A percentile compares a stretch with the other conserved stretches of the same genome.
Evolutionary conservation across 164 flowering plant species (phyloP).

Genomic region (Paratinospora sagittata): DNA sequence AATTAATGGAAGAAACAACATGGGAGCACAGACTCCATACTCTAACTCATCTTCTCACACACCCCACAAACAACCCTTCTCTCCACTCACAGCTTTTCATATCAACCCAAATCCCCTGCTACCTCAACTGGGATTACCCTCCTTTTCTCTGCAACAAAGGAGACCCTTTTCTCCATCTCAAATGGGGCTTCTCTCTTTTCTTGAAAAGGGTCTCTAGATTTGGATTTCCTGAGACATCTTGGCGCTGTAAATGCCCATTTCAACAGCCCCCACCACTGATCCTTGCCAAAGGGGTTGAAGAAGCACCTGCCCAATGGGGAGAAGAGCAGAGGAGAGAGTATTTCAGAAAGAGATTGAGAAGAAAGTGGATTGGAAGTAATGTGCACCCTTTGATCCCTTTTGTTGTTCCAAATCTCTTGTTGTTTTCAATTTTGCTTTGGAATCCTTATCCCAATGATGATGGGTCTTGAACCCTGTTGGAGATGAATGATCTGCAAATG

Average conservation of each 20-base stretch:
- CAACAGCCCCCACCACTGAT: constrained; percentile 77
- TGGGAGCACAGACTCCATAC: constrained; percentile 65
- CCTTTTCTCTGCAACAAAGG: constrained; percentile 57
- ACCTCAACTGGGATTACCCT: constrained; percentile 78
- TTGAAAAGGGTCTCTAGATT: constrained; percentile 48
- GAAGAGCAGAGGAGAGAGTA: constrained; percentile 46
- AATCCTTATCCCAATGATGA: constrained; percentile 37
- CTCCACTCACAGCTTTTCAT: constrained; percentile 77
- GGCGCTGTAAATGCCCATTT: constrained; percentile 84
- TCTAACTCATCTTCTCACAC: constrained; percentile 63
- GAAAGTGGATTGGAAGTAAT: constrained; percentile 34
- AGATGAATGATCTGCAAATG: background rate
- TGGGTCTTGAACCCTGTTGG: constrained; percentile 6
- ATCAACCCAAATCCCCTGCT: constrained; percentile 66
- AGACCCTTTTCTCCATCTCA: constrained; percentile 30
- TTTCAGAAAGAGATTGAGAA: constrained; percentile 43
- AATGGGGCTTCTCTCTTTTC: constrained; percentile 59
- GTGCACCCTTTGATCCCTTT: constrained; percentile 60
- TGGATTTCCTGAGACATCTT: constrained; percentile 57
- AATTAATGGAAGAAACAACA: constrained; percentile 48
- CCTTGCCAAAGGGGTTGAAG: constrained; percentile 66
- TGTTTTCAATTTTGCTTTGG: constrained; percentile 53
- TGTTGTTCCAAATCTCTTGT: constrained; percentile 55
- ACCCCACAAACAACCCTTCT: constrained; percentile 63
- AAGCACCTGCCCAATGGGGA: constrained; percentile 40